These are phyloP conservation scores for Aspergillus piperis DNA, from an alignment of 2,329 filamentous ascomycete species.

Conservation along the genomic window DNA sequence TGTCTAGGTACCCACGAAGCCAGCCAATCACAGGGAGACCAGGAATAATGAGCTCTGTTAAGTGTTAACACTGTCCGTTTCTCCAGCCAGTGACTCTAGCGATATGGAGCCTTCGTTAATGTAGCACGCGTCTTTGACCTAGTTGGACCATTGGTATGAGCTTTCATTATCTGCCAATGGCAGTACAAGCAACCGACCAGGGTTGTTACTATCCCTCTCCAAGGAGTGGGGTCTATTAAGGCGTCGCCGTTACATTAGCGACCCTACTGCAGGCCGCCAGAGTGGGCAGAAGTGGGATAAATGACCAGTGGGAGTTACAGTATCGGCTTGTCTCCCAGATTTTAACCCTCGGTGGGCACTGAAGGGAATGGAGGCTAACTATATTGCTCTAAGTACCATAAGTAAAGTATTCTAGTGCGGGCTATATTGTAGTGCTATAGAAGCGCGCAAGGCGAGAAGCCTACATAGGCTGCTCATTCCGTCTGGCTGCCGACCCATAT, in stretches of 20 bases:
- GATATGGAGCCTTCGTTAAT: too few species aligned
- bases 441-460: neutral
- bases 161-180: too few species aligned
- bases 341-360: neutral
- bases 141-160: neutral
- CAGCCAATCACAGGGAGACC: neutral
- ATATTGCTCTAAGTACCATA: neutral
- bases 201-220: neutral
- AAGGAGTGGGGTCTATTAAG: neutral
- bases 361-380: neutral
- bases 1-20: neutral
- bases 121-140: too few species aligned
- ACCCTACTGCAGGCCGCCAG: neutral
- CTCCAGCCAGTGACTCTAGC: neutral
- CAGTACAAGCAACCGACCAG: too few species aligned
- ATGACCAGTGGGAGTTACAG: neutral
- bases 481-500: neutral
- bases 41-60: neutral
- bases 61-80: too few species aligned
- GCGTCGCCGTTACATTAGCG: neutral
- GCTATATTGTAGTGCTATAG: neutral
- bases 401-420: neutral
- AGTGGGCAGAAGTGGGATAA: neutral
- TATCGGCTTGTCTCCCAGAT: neutral
- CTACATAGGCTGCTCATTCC: neutral